These are phyloP conservation scores for Capronia epimyces DNA, from an alignment of 2,329 filamentous ascomycete species.

Conservation along the genomic window DNA sequence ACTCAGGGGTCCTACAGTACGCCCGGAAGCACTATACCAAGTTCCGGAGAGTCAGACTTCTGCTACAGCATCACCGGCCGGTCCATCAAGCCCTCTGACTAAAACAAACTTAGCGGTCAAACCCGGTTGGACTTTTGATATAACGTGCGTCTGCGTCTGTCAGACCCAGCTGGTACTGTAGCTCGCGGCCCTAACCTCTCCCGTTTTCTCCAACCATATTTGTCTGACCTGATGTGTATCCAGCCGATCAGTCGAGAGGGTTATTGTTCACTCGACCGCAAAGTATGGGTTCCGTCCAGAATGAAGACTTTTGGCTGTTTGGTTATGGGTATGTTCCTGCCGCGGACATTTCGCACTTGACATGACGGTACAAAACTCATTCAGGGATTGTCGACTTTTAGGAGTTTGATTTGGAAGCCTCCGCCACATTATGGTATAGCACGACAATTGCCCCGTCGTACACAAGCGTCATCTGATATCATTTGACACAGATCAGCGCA, in stretches of 20 bases:
- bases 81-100: too few relatives aligned
- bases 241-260: not conserved
- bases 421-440: conserved; percentile 82
- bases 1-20: too few relatives aligned
- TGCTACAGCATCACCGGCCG: too few relatives aligned
- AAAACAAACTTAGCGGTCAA: too few relatives aligned
- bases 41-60: too few relatives aligned
- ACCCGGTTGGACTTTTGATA: too few relatives aligned
- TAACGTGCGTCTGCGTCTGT: too few relatives aligned
- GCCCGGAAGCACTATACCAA: too few relatives aligned
- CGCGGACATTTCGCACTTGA: not conserved
- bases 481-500: conserved; percentile 60
- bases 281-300: conserved; percentile 10
- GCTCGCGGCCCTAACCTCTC: not conserved
- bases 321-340: conserved; percentile 70
- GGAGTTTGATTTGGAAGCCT: conserved; percentile 96
- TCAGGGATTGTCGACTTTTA: conserved; percentile 34
- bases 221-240: not conserved
- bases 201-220: not conserved
- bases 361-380: conserved; percentile 10
- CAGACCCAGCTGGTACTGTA: not conserved
- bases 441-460: not conserved
- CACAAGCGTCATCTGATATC: conserved; percentile 1
- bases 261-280: not conserved
- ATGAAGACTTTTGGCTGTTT: conserved; percentile 85